Percentiles rank a stretch among this genome's conserved stretches.
Evolutionary conservation across 164 flowering plant species (phyloP).

Genomic region (Dillenia suffruticosa): DNA sequence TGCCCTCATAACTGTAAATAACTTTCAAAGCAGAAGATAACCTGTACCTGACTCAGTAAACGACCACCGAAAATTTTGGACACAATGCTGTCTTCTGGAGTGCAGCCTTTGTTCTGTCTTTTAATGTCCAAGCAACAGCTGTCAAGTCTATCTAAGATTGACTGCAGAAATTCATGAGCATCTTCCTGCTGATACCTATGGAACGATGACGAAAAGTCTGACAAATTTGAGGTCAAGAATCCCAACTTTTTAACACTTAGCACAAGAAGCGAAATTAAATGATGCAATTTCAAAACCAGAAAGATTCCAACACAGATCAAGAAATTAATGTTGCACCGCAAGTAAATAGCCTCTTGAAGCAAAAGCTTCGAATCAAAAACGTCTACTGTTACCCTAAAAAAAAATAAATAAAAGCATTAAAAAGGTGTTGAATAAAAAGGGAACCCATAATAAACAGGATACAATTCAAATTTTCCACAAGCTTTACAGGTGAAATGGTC

Average conservation of each 20-base stretch:
- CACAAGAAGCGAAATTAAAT: not conserved
- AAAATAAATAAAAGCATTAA: not conserved
- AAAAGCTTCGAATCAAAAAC: too few species aligned
- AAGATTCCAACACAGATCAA: not conserved
- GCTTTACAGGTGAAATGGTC: conserved; percentile 29
- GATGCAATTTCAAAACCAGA: not conserved
- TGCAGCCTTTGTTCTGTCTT: not conserved
- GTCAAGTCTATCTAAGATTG: conserved; percentile 74
- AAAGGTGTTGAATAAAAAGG: not conserved
- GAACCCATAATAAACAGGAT: conserved; percentile 32
- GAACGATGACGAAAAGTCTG: conserved; percentile 64
- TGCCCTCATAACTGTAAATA: not conserved
- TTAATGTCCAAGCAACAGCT: conserved; percentile 23
- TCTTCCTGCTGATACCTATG: conserved; percentile 72
- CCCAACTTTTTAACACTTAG: not conserved
- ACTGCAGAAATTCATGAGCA: conserved; percentile 93
- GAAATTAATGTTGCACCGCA: not conserved
- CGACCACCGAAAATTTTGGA: conserved; percentile 77
- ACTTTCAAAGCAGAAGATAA: not conserved
- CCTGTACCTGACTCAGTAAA: conserved; percentile 69
- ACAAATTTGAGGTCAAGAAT: conserved; percentile 31
- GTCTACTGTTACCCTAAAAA: not conserved
- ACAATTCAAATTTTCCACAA: conserved; percentile 67
- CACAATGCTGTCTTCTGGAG: conserved; percentile 43
- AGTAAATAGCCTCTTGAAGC: not conserved